A percentile compares a stretch with the other conserved stretches of the same genome.
These are phyloP conservation scores for Solanum hybrid DNA, from an alignment of 305 asterid genomes.

Conservation along the genomic window DNA sequence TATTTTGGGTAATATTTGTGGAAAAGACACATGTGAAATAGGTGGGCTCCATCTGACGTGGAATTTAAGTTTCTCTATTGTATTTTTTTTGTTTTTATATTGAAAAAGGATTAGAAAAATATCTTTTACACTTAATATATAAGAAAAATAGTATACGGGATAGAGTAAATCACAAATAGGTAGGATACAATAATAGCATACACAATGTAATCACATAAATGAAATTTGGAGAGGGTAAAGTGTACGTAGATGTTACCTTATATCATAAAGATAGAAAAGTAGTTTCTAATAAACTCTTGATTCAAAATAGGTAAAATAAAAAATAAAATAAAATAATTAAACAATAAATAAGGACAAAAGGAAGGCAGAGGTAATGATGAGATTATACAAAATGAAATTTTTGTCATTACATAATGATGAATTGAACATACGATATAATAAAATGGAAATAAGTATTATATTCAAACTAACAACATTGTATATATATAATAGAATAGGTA, in stretches of 20 bases:
- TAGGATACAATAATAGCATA: not conserved
- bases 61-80: conserved; percentile 4
- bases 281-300: not conserved
- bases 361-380: not conserved
- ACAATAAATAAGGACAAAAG: no score
- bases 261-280: not conserved
- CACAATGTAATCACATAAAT: not conserved
- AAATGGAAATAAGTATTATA: not conserved
- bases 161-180: not conserved
- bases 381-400: not conserved
- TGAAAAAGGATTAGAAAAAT: not conserved
- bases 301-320: not conserved
- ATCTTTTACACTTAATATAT: not conserved
- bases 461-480: not conserved
- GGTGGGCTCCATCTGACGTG: conserved; percentile 26
- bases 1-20: not conserved
- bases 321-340: not conserved
- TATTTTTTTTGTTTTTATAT: not conserved
- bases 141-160: not conserved
- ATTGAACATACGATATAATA: not conserved
- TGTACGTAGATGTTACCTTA: not conserved
- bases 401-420: not conserved
- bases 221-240: not conserved
- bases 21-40: conserved; percentile 15
- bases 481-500: not conserved